phyloP scores from a whole-genome alignment of 164 flowering plant genomes.

The Tinospora cordifolia region DNA sequence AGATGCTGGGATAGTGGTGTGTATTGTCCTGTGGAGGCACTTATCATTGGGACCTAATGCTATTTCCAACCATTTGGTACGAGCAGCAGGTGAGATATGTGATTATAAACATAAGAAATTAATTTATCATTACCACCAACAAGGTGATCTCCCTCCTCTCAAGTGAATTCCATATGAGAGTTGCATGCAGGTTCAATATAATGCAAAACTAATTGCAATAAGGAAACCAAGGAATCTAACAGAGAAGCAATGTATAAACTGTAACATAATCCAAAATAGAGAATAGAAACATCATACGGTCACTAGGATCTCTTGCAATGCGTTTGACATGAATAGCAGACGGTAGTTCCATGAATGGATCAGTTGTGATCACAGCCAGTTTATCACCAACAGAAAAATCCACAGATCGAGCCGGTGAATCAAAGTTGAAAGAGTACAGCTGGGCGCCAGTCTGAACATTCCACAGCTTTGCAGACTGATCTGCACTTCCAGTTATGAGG shows the following conservation, averaged over 20 bases:
- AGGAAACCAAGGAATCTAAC: neutral
- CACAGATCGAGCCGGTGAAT: constrained; percentile 73
- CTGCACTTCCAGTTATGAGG: constrained; percentile 87
- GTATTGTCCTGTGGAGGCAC: too few species aligned
- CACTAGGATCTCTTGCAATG: constrained; percentile 50
- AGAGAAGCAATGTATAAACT: neutral
- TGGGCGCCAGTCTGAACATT: constrained; percentile 57
- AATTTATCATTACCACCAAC: too few species aligned
- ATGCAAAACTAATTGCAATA: too few species aligned
- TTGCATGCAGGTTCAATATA: neutral
- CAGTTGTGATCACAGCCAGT: constrained; percentile 80
- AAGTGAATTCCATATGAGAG: neutral
- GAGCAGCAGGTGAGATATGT: too few species aligned
- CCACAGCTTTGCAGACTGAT: constrained; percentile 82
- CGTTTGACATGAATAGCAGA: constrained; percentile 81
- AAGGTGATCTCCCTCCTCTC: neutral
- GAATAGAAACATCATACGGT: constrained; percentile 40
- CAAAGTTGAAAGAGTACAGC: constrained; percentile 56
- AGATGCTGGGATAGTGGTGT: too few species aligned
- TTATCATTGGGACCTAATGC: too few species aligned
- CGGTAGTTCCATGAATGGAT: constrained; percentile 77
- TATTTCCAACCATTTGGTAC: too few species aligned
- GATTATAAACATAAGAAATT: too few species aligned
- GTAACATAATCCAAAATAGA: neutral
- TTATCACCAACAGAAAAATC: constrained; percentile 75